Conservation (phyloP, 2,329 filamentous ascomycete genomes). For the Nothopassalora personata region DNA sequence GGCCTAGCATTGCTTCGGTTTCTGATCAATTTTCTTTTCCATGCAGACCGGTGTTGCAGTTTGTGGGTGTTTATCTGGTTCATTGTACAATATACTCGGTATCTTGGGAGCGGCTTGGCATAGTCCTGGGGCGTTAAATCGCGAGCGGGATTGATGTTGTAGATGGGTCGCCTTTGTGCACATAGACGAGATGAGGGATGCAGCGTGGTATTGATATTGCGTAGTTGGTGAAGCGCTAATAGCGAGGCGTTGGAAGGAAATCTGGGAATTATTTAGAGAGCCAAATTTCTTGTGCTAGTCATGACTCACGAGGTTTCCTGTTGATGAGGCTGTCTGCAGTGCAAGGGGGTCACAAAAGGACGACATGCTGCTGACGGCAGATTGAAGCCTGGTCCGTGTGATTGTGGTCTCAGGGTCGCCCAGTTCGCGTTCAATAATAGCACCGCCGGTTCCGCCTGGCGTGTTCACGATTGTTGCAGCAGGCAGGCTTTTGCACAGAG, state of each 20-base stretch:
- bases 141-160: not conserved
- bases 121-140: not conserved
- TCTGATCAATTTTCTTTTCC: not conserved
- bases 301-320: not conserved
- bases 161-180: not conserved
- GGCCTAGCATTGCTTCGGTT: not conserved
- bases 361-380: no score
- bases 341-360: no score
- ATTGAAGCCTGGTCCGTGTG: not conserved
- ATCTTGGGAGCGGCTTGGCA: not conserved
- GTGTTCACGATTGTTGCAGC: not conserved
- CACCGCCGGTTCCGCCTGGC: not conserved
- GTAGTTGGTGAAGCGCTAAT: slow-evolving; percentile 5
- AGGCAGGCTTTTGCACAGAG: not conserved
- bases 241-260: slow-evolving; percentile 12
- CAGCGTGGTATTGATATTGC: not conserved
- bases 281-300: not conserved
- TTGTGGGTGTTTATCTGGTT: not conserved
- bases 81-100: not conserved
- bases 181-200: not conserved
- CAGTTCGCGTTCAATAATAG: not conserved
- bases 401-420: not conserved
- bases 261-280: not conserved
- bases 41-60: not conserved
- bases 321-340: not conserved